These are phyloP conservation scores for Termitomyces sp. DNA, from an alignment of 768 basidiomycete genomes.

Conservation along the genomic window DNA sequence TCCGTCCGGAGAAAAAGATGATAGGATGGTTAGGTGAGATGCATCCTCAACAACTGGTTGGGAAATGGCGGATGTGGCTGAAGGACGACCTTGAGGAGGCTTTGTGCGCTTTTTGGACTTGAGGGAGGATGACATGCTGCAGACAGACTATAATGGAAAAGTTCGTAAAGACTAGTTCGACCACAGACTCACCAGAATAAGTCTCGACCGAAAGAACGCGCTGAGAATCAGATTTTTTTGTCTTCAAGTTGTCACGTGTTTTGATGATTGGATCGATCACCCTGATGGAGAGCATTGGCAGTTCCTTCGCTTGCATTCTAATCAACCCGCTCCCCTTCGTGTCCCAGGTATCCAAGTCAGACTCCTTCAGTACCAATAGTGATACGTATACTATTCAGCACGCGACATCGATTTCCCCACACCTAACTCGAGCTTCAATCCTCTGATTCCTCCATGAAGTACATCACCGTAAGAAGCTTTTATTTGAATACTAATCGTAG, in stretches of 20 bases:
- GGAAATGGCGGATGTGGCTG: constrained; percentile 50
- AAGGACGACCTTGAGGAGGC: constrained; percentile 44
- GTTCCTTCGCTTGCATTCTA: not conserved
- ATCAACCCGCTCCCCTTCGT: not conserved
- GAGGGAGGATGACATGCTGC: constrained; percentile 36
- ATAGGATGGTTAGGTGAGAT: constrained; percentile 36
- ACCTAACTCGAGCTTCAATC: constrained; percentile 1
- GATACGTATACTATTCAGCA: too few relatives aligned
- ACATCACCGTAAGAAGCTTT: constrained; percentile 41
- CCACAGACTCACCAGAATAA: constrained; percentile 6
- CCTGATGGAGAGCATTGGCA: not conserved
- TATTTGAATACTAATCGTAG: not conserved
- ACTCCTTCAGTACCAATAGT: not conserved
- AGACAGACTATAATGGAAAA: not conserved
- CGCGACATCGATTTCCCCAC: not conserved
- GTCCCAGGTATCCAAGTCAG: not conserved
- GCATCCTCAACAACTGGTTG: constrained; percentile 50
- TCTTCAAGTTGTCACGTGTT: constrained; percentile 7
- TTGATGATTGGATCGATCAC: constrained; percentile 12
- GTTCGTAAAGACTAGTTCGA: not conserved
- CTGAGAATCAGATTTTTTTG: constrained; percentile 8
- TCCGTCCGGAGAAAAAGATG: constrained; percentile 56
- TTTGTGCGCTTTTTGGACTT: constrained; percentile 56
- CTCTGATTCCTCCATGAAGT: constrained; percentile 34
- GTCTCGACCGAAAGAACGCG: not conserved